Evolutionary conservation across 176 grass and related monocot genomes (phyloP).

Genomic region (Carex myosuroides): DNA sequence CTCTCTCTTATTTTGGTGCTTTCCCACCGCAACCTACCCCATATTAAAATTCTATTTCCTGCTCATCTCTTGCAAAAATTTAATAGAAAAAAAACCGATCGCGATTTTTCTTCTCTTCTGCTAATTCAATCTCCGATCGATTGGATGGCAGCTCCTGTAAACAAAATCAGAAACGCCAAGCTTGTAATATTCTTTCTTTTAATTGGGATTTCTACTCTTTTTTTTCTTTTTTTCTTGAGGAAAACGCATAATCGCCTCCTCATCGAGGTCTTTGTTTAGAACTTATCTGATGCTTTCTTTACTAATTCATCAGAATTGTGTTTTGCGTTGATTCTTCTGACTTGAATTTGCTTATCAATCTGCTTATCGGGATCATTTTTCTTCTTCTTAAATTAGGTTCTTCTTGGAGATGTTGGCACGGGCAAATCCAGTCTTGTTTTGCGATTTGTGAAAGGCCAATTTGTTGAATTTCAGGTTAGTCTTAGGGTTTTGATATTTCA

Average conservation of each 20-base stretch:
- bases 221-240: neutral
- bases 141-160: slow-evolving; percentile 33
- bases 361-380: slow-evolving; percentile 18
- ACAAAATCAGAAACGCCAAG: slow-evolving; percentile 50
- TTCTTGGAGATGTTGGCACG: slow-evolving; percentile 84
- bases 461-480: slow-evolving; percentile 91
- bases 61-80: neutral
- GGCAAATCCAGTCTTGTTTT: slow-evolving; percentile 93
- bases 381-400: slow-evolving; percentile 38
- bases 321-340: neutral
- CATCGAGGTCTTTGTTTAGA: neutral
- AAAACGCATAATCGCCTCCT: neutral
- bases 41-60: slow-evolving; percentile 7
- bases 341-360: neutral
- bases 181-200: slow-evolving; percentile 17
- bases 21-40: slow-evolving; percentile 11
- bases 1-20: neutral
- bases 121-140: neutral
- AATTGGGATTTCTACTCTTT: neutral
- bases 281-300: neutral
- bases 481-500: neutral
- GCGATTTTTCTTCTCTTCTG: neutral
- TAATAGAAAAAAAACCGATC: neutral
- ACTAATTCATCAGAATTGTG: neutral
- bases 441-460: slow-evolving; percentile 96